These are phyloP conservation scores for Apiospora arundinis DNA, from an alignment of 2,329 filamentous ascomycete species.

Conservation along the genomic window DNA sequence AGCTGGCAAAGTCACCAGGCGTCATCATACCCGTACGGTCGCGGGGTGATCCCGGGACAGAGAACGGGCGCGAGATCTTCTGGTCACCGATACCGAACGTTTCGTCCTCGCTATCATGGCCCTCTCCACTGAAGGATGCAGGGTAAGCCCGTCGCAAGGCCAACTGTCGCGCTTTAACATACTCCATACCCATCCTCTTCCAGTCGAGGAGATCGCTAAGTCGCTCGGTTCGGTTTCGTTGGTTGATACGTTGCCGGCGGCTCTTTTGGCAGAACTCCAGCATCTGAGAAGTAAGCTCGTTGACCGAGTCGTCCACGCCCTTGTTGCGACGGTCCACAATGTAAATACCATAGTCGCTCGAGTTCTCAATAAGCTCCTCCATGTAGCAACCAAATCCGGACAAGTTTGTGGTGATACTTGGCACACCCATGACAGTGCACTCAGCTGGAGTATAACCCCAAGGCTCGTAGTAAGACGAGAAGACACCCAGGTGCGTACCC, in stretches of 20 bases:
- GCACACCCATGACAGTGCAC: conserved; percentile 98
- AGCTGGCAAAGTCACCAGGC: conserved; percentile 93
- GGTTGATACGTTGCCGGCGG: conserved; percentile 96
- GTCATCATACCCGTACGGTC: conserved; percentile 98
- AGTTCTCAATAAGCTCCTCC: conserved; percentile 99
- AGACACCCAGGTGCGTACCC: conserved; percentile 93
- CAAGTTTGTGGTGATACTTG: conserved; percentile 96
- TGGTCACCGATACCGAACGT: conserved; percentile 92
- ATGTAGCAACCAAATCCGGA: conserved; percentile 99
- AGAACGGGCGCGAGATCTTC: conserved; percentile 94
- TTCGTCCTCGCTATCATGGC: conserved; percentile 70
- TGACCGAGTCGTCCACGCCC: conserved; percentile 96
- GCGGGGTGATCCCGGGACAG: conserved; percentile 89
- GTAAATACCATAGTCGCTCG: conserved; percentile 97
- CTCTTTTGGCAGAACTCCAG: conserved; percentile 93
- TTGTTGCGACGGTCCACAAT: conserved; percentile 96
- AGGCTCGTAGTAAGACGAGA: conserved; percentile 97
- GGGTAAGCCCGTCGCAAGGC: conserved; percentile 93
- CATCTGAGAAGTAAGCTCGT: conserved; percentile 92
- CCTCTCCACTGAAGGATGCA: conserved; percentile 76
- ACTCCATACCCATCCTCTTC: conserved; percentile 99
- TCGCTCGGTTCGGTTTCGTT: conserved; percentile 94
- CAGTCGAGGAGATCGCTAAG: conserved; percentile 95
- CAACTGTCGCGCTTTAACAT: conserved; percentile 94
- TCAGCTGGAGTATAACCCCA: conserved; percentile 99